Evolutionary conservation across 352 stramenopile species (phyloP), one percentile per base, ranked within the genome.

Genomic region (Phytophthora vignae): DNA sequence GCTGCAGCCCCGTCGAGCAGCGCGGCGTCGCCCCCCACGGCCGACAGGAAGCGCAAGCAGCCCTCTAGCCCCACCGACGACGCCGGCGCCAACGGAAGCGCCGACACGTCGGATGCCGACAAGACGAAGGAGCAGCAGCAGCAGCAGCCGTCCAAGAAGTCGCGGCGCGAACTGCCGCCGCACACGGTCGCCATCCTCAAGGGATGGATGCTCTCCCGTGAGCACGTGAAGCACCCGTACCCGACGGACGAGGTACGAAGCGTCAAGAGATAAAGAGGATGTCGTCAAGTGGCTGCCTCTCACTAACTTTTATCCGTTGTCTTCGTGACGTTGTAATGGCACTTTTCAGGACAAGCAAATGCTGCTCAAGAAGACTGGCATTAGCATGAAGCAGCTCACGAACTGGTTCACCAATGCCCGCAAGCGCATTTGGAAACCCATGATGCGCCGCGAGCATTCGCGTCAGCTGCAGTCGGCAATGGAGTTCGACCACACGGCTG

Each of bases 301-400:
- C 44, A 27, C 44, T 52, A 52, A 52, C 44, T 27, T 25, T 22
- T 52, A 25, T 52, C 8, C 29, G 29, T 33, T 33, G 29, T 22
- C 44, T 25, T 52, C 44, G 44, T 27, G 44, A 52, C 44, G 44
- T 52, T 27, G 44, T 52, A 52, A 52, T 25, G 44, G 25, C n/a
- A 15, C 48, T 27, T 58, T 12, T 21, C 44, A 91, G 78, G 90
- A 97, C 76, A 97, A 97, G 69, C 88, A 95, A 84, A 94, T 93
- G 88, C 74, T 97, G 65, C 79, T 95, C 9, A 91, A 93, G 77
- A 93, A 94, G 81, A 96, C 90, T 12, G 90, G 88, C 27, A 94
- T 97, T 67, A 96, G 92, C 70, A 95, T 96, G 90, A 96, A 96
- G 75, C 90, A 97, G 77, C 86, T 97, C 52, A 97, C 90, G 3